Conservation (phyloP, 164 flowering plant species). For the Stephania yunnanensis region DNA sequence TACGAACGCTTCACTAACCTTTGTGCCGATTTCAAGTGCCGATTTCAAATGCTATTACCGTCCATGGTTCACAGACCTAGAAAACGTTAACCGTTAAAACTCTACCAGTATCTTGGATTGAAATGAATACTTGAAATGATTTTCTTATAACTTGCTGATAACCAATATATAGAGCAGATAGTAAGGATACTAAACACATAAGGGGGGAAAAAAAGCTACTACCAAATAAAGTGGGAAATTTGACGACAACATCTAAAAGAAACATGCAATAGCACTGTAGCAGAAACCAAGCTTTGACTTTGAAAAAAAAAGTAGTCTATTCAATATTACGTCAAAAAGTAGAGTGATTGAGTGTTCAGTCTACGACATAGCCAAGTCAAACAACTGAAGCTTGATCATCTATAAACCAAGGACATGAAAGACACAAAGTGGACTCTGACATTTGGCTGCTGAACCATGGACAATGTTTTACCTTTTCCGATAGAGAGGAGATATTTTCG, state of each 20-base stretch:
- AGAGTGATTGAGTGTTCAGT: no score
- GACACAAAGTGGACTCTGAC: no score
- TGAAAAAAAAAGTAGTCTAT: no score
- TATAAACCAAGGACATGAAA: no score
- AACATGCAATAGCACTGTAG: background rate
- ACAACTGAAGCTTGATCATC: no score
- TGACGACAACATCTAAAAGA: background rate
- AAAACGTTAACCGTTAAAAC: background rate
- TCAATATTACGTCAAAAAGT: background rate
- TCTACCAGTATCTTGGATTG: background rate
- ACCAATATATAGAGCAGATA: background rate
- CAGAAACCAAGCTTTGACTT: background rate
- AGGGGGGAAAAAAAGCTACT: background rate
- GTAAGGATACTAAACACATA: background rate
- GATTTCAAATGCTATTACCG: background rate
- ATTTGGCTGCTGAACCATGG: no score
- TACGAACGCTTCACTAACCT: background rate
- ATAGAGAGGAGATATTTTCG: no score
- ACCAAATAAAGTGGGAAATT: background rate
- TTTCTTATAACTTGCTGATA: background rate
- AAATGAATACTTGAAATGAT: background rate
- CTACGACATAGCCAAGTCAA: no score
- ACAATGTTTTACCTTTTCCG: no score
- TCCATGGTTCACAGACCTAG: background rate
- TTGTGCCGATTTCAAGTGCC: background rate